Percentiles rank a stretch among this genome's conserved stretches.
These are phyloP conservation scores for Leccinum imitatum DNA, from an alignment of 768 basidiomycete genomes.

Conservation along the genomic window DNA sequence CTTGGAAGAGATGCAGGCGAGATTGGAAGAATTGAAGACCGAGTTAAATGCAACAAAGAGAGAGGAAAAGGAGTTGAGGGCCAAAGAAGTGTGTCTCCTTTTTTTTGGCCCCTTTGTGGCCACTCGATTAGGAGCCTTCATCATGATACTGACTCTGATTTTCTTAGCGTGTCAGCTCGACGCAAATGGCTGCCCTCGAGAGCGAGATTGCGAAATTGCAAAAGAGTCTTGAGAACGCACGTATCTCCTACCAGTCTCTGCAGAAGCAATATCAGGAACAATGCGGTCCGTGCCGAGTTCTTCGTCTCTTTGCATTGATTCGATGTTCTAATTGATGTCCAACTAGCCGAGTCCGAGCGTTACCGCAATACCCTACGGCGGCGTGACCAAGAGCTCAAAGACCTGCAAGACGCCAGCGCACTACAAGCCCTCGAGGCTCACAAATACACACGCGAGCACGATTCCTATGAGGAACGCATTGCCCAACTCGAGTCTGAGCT, in stretches of 20 bases:
- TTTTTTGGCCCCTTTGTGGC: constrained; percentile 4
- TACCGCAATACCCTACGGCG: constrained; percentile 72
- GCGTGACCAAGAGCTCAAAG: constrained; percentile 71
- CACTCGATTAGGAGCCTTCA: background rate
- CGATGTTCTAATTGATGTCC: background rate
- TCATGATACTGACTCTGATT: constrained; percentile 7
- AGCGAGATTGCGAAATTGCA: constrained; percentile 76
- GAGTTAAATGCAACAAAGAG: constrained; percentile 81
- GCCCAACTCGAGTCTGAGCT: constrained; percentile 72
- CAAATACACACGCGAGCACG: constrained; percentile 68
- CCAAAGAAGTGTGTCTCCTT: constrained; percentile 66
- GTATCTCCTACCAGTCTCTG: constrained; percentile 69
- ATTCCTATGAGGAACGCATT: constrained; percentile 71
- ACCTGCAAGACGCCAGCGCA: constrained; percentile 56
- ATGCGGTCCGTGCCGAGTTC: constrained; percentile 53
- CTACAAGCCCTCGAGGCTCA: constrained; percentile 63
- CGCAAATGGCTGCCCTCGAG: constrained; percentile 71
- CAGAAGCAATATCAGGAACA: constrained; percentile 91
- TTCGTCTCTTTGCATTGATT: background rate
- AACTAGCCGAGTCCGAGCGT: constrained; percentile 70
- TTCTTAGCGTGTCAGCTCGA: constrained; percentile 57
- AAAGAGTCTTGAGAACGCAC: constrained; percentile 70
- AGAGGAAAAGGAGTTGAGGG: constrained; percentile 89
- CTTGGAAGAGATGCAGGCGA: constrained; percentile 73
- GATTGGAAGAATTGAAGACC: constrained; percentile 72